Base-by-base conservation (phyloP, 2,329 filamentous ascomycete species). In the Cucurbitaria berberidis region DNA sequence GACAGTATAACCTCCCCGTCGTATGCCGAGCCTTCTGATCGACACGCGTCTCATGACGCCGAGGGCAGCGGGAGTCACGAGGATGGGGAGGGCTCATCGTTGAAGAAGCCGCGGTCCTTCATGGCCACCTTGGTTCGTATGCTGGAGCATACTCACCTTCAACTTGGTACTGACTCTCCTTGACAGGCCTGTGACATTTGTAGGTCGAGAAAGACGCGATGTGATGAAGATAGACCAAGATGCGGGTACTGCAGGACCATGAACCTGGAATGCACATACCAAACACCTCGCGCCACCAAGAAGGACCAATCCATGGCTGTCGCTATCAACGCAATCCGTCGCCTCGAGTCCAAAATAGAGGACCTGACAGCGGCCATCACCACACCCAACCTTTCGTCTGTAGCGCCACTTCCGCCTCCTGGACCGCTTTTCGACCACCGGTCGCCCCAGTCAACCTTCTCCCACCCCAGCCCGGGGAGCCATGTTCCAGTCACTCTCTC, bases 221-320 rank as follows among this genome's bases (percentile, higher is more conserved):
- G 82, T 65, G 81, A 84, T 55, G 81, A 83, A 66, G 82, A 82
- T 52, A 73, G 79, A 27, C 81, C 82, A 29, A 66, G 60, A 42
- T 84, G 82, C 58, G 81, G 81, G 26, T 75, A 82, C 43, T 84
- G 82, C 68, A 79, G 77, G 57, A 68, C 73, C 13, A 76, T 79
- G 39, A 79, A 78, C 7, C 55, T 81, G 27, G 78, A 81, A 16
- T 84, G 82, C 66, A 75, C 76, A 38, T 84, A 83, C 62, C 80
- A 80, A 55, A 78, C 82, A 62, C 78, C 80, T 51, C 81, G 82
- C 60, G 75, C 78, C 11, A 83, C 81, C 32, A 83, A 83, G 58
- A 82, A 81, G 46, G 81, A 84, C 51, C 80, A 82, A 48, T 82
- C 81, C 3, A 77, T 84, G 64, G 76, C 78, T 22, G 77, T 82